Evolutionary conservation across 2,329 filamentous ascomycete genomes (phyloP), one percentile per base, ranked within the genome.

Genomic region (Sclerotinia sclerotiorum): DNA sequence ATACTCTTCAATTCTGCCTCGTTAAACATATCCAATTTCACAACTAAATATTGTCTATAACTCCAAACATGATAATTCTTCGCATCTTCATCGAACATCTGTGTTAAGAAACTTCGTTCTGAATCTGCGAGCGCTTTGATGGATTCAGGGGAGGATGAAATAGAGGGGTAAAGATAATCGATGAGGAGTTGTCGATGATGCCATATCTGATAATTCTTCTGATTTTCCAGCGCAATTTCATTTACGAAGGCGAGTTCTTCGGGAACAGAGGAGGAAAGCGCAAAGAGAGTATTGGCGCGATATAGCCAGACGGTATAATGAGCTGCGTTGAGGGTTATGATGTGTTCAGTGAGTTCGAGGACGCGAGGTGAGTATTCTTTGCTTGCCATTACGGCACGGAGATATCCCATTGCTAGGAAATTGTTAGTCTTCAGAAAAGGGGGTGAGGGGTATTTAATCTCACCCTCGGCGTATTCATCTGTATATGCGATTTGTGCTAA

Each of bases 151-250:
- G 83, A 88, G 78, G 73, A 85, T 78, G 81, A 89, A 82, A 87
- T 91, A 80, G 86, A 79, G 73, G 83, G 79, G 75, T 83, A 83
- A 74, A 87, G 81, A 72, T 84, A 78, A 73, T 90, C 86, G 65
- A 90, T 81, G 44, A 90, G 81, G n/a, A 88, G 81, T 78, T 90
- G 87, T 35, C 88, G 84, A 75, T 90, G 88, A 78, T 90, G 88
- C 92, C 95, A 99, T 79, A 99, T 99, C 81, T 99, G 95, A 82
- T 99, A 99, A 82, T 98, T 99, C 80, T 99, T 99, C 76, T 96
- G 88, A 78, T 97, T 90, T 68, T 87, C 84, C 65, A 97, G 83
- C 15, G 94, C 92, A 39, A 95, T 88, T 15, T 87, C 83, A 79
- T 97, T 96, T 64, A 99, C 84, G 93, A 94, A 99, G 55, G 83